phyloP scores from a whole-genome alignment of 768 basidiomycete species.

The Mycena epipterygia region DNA sequence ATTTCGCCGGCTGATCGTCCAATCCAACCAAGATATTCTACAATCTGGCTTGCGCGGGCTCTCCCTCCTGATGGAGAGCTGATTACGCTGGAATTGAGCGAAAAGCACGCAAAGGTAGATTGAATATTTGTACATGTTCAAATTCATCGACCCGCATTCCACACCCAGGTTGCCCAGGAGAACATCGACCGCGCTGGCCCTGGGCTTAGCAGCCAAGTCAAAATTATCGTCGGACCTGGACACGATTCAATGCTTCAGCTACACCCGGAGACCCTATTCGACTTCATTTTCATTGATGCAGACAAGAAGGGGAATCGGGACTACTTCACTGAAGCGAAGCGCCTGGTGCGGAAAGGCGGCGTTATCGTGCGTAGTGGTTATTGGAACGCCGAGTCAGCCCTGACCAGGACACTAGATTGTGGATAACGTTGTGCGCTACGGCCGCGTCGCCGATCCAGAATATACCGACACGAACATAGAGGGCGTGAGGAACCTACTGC shows the following conservation, averaged over 20 bases:
- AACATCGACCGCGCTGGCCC: slow-evolving; percentile 71
- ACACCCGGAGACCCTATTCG: slow-evolving; percentile 65
- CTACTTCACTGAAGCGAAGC: slow-evolving; percentile 73
- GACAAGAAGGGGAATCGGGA: slow-evolving; percentile 69
- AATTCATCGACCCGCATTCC: background rate
- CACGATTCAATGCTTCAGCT: slow-evolving; percentile 63
- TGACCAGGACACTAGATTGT: slow-evolving; percentile 56
- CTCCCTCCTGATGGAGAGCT: slow-evolving; percentile 66
- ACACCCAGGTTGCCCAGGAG: slow-evolving; percentile 65
- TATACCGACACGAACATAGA: slow-evolving; percentile 51
- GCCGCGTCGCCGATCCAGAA: slow-evolving; percentile 58
- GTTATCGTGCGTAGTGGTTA: slow-evolving; percentile 63
- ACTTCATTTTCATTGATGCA: slow-evolving; percentile 81
- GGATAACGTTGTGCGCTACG: slow-evolving; percentile 72
- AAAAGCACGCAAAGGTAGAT: slow-evolving; percentile 61
- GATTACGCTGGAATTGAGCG: slow-evolving; percentile 61
- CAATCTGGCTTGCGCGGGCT: slow-evolving; percentile 59
- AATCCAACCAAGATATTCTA: slow-evolving; percentile 52
- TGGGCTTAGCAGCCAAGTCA: slow-evolving; percentile 62
- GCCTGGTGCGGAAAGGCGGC: slow-evolving; percentile 70
- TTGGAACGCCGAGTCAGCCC: background rate
- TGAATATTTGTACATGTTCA: background rate
- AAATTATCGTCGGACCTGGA: slow-evolving; percentile 67
- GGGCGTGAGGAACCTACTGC: slow-evolving; percentile 63
- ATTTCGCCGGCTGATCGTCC: background rate